phyloP scores from a whole-genome alignment of 2,329 filamentous ascomycete genomes.

The Mycosphaerella sp. region DNA sequence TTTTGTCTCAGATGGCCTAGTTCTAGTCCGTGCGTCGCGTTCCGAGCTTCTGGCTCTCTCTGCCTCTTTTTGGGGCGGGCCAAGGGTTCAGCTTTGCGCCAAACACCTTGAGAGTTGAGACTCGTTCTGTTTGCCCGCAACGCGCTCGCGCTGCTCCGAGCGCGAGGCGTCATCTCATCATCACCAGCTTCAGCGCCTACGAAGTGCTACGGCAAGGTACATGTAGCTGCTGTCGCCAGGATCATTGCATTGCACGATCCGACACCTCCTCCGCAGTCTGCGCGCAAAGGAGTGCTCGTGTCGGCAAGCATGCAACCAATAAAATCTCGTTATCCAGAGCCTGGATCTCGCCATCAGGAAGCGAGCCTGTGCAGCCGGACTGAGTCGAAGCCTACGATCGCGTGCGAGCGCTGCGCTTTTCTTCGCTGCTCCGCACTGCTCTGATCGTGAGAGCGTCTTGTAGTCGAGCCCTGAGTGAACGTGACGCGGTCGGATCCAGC shows the following conservation, averaged over 20 bases:
- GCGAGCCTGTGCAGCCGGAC: background rate
- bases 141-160: too few species aligned
- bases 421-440: background rate
- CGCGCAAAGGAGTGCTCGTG: background rate
- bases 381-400: background rate
- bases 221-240: background rate
- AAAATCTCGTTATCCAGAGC: too few species aligned
- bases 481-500: background rate
- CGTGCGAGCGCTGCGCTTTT: background rate
- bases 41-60: conserved; percentile 4
- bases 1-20: conserved; percentile 5
- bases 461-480: background rate
- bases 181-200: background rate
- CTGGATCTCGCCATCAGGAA: conserved; percentile 1
- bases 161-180: background rate
- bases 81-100: background rate
- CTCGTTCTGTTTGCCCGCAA: too few species aligned
- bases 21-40: conserved; percentile 2
- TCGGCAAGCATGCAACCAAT: too few species aligned
- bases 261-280: background rate
- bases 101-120: too few species aligned
- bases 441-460: conserved; percentile 5
- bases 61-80: conserved; percentile 25
- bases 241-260: background rate
- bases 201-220: background rate